Evolutionary conservation across 2,329 filamentous ascomycete species (phyloP), one percentile per base, ranked within the genome.

Genomic region (Pestalotiopsis sp.): DNA sequence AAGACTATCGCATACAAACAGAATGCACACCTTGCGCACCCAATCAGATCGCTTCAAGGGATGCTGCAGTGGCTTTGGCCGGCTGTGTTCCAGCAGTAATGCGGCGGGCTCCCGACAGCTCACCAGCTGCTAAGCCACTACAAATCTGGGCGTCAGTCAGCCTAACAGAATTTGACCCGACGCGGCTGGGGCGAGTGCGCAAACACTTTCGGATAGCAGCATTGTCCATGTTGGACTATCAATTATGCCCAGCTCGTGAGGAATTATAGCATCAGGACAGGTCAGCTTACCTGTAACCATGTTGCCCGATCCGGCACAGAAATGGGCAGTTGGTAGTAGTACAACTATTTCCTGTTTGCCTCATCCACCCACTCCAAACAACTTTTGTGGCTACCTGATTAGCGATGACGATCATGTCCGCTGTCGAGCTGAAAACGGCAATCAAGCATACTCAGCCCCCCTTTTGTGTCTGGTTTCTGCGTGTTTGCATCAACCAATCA

Each of bases 81-180:
- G 59, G 27, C 59, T 38, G 59, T n/a, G 31, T 36, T 20, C 9
- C 23, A 13, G 14, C 20, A 17, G 41, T 17, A 20, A 45, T 67
- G 65, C 49, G 65, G 65, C 65, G 58, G 58, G 20, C 27, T 62
- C 49, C 60, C 58, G 60, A 39, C 38, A 52, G 20, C 25, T 52
- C 14, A 12, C 17, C 31, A 3, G 25, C 12, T 20, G 65, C 65
- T 67, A 27, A 66, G 65, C 59, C 59, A 62, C 59, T 62, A 38
- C 17, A 64, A 55, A 23, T 52, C 65, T 27, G 38, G 3, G 25
- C 36, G 38, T 7, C 25, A 61, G 36, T 61, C 65, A 49, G 65
- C 57, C 57, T 49, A 49, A 14, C 38, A 36, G 23, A 60, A 36
- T 25, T 61, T 14, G 31, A 36, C 31, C 31, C 31, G 31, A 36